Conservation (phyloP, 2,329 filamentous ascomycete genomes). For the Harringtonia lauricola region DNA sequence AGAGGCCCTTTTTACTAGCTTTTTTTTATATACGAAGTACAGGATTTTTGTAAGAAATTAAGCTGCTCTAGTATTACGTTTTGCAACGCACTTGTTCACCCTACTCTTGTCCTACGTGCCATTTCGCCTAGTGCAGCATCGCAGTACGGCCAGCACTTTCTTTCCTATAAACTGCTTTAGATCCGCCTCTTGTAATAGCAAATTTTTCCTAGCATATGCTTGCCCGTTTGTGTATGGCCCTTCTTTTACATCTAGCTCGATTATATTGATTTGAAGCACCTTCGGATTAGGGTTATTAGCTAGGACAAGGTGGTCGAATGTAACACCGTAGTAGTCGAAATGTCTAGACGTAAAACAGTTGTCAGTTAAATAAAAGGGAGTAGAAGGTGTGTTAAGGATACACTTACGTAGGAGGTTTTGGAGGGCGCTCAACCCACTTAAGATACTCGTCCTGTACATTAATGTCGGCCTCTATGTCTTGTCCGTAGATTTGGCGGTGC, state of each 20-base stretch:
- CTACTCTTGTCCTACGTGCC: slow-evolving; percentile 22
- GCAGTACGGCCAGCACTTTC: slow-evolving; percentile 28
- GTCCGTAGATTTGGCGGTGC: slow-evolving; percentile 11
- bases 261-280: slow-evolving; percentile 29
- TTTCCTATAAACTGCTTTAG: slow-evolving; percentile 23
- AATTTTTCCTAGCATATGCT: slow-evolving; percentile 22
- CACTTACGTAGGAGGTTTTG: neutral
- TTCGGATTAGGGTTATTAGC: slow-evolving; percentile 24
- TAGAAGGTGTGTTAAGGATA: neutral
- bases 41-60: too few species aligned
- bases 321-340: slow-evolving; percentile 28
- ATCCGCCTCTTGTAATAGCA: slow-evolving; percentile 9
- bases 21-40: too few species aligned
- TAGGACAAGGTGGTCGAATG: slow-evolving; percentile 28
- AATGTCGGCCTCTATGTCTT: neutral
- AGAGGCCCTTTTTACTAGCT: too few species aligned
- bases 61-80: too few species aligned
- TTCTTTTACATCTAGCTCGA: slow-evolving; percentile 25
- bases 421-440: neutral
- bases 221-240: slow-evolving; percentile 10
- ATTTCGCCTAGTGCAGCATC: slow-evolving; percentile 27
- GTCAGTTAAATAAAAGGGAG: neutral
- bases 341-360: neutral
- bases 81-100: slow-evolving; percentile 16
- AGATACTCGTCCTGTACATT: slow-evolving; percentile 6